A percentile compares a stretch with the other conserved stretches of the same genome.
phyloP scores from a whole-genome alignment of 768 basidiomycete species.

The Naematelia encephala region DNA sequence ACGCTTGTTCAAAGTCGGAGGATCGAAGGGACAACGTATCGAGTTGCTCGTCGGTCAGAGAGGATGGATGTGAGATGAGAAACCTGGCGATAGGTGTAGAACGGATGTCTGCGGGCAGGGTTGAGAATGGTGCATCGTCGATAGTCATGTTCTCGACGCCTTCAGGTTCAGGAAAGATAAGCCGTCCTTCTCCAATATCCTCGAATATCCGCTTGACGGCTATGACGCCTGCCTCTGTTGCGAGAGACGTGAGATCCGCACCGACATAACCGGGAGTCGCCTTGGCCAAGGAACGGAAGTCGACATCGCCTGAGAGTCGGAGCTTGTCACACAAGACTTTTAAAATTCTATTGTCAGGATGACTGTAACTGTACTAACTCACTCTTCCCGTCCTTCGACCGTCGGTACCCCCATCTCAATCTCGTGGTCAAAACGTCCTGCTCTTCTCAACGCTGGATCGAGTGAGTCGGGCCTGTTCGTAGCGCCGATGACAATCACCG shows the following conservation, averaged over 20 bases:
- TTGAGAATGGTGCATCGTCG: constrained; percentile 45
- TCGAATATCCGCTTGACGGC: constrained; percentile 96
- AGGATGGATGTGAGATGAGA: constrained; percentile 76
- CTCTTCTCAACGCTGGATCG: constrained; percentile 86
- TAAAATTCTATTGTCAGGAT: constrained; percentile 63
- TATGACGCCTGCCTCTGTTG: constrained; percentile 89
- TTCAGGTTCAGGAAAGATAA: constrained; percentile 26
- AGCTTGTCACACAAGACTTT: constrained; percentile 79
- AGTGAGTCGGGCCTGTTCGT: constrained; percentile 94
- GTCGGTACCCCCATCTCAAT: constrained; percentile 97
- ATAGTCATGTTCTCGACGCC: constrained; percentile 24
- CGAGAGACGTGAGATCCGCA: constrained; percentile 84
- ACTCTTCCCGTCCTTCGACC: constrained; percentile 85
- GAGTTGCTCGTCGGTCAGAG: constrained; percentile 74
- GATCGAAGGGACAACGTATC: constrained; percentile 75
- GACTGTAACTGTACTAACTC: constrained; percentile 39
- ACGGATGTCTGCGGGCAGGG: constrained; percentile 55
- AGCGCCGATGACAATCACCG: constrained; percentile 91
- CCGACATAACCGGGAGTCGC: constrained; percentile 96
- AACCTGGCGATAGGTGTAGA: constrained; percentile 77
- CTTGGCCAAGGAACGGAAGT: constrained; percentile 80
- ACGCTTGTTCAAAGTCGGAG: constrained; percentile 72
- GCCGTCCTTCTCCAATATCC: constrained; percentile 58
- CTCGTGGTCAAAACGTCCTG: constrained; percentile 95
- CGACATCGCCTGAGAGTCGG: constrained; percentile 78